Evolutionary conservation across 139 green algal genomes (phyloP).

Genomic region (Asterochloris erici): DNA sequence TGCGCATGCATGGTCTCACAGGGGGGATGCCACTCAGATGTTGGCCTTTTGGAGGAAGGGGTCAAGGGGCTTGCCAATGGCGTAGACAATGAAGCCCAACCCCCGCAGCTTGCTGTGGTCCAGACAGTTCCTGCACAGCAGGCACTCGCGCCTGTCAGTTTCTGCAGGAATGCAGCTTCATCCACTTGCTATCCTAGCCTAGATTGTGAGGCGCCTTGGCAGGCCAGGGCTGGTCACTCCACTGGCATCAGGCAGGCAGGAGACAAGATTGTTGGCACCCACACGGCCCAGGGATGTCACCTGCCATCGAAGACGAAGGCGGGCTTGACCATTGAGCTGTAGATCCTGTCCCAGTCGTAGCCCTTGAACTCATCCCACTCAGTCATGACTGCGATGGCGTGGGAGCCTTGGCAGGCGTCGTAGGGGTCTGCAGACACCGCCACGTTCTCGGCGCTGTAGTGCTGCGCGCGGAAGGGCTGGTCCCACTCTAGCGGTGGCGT

Average conservation of each 20-base stretch:
- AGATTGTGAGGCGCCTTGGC: no score
- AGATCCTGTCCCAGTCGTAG: slow-evolving; percentile 63
- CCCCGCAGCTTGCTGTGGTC: slow-evolving; percentile 85
- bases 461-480: slow-evolving; percentile 53
- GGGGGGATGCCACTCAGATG: background rate
- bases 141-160: no score
- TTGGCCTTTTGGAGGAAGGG: slow-evolving; percentile 85
- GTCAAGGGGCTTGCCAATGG: slow-evolving; percentile 97
- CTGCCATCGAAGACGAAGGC: slow-evolving; percentile 97
- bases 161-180: background rate
- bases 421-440: slow-evolving; percentile 55
- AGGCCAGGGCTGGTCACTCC: no score
- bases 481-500: slow-evolving; percentile 92
- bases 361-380: slow-evolving; percentile 99
- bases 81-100: slow-evolving; percentile 98
- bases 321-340: slow-evolving; percentile 94
- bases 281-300: no score
- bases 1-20: no score
- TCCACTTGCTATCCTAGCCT: background rate
- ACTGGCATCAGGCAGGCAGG: no score
- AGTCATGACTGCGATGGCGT: slow-evolving; percentile 91
- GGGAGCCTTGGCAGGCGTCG: slow-evolving; percentile 65
- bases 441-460: slow-evolving; percentile 43
- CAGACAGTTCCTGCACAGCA: slow-evolving; percentile 78
- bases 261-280: no score